Evolutionary conservation across 2,329 filamentous ascomycete genomes (phyloP), one percentile per base, ranked within the genome.

Genomic region (Aspergillus versicolor): DNA sequence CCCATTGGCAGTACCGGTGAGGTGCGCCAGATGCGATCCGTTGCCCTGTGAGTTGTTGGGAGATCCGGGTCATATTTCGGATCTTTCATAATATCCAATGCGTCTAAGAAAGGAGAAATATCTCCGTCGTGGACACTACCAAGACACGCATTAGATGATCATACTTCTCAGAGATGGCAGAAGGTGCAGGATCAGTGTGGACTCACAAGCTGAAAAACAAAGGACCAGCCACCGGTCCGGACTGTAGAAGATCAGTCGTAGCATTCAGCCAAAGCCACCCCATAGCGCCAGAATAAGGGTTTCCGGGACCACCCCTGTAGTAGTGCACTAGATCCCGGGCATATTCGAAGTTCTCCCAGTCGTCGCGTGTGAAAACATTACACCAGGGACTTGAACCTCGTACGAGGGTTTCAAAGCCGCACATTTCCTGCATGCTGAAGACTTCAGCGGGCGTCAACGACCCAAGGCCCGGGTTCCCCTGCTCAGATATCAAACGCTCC

Each of bases 341-440:
- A 63, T 86, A 86, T 62, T 84, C 83, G 59, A 85, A 85, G 49
- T 75, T 67, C 12, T 78, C 67, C 76, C 82, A 84, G 46, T 85
- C 83, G 1, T 79, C 69, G 32, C 73, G 71, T 0, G 78, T 81
- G 66, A 86, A 86, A 8, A 84, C 74, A 54, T 80, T 69, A 61
- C 83, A 86, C 83, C 83, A 86, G 5, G 75, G 75, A 65, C 81
- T 84, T 21, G 68, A 72, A 6, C 83, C 84, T 56, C 79, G 76
- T 0, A 79, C 79, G 2, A 81, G 77, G 0, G 75, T 82, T 67
- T 86, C 84, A 61, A 85, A 86, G 1, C 81, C 83, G 65, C 83
- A 86, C 73, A 85, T 79, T 62, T 85, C 82, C 66, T 85, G 83
- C 83, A 86, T 85, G 57, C 79, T 75, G 63, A 80, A 86, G 38